These are phyloP conservation scores for Calophaca sinica DNA, from an alignment of 306 rosid species.

Conservation along the genomic window DNA sequence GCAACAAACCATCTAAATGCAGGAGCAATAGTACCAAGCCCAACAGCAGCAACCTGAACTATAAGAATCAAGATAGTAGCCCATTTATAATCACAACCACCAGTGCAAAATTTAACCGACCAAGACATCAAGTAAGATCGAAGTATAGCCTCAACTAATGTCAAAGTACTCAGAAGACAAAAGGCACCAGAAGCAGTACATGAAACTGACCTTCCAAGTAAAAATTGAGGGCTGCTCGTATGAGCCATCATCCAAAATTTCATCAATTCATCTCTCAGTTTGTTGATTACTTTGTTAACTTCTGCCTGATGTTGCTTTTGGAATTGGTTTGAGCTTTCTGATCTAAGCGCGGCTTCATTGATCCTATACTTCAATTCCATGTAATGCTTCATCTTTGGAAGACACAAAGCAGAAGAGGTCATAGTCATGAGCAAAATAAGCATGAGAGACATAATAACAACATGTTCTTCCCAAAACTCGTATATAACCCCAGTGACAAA, in stretches of 20 bases:
- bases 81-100: slow-evolving; percentile 83
- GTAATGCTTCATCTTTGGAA: slow-evolving; percentile 67
- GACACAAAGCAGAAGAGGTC: slow-evolving; percentile 61
- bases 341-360: slow-evolving; percentile 55
- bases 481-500: slow-evolving; percentile 85
- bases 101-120: slow-evolving; percentile 67
- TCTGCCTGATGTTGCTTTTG: not conserved
- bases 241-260: slow-evolving; percentile 91
- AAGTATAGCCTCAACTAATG: slow-evolving; percentile 67
- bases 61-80: slow-evolving; percentile 66
- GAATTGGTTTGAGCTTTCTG: slow-evolving; percentile 41
- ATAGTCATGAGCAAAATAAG: slow-evolving; percentile 64
- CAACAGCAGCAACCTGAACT: slow-evolving; percentile 72
- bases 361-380: slow-evolving; percentile 60
- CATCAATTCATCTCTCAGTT: slow-evolving; percentile 52
- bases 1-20: slow-evolving; percentile 79
- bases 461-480: slow-evolving; percentile 74
- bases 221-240: slow-evolving; percentile 84
- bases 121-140: slow-evolving; percentile 66
- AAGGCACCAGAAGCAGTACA: slow-evolving; percentile 89
- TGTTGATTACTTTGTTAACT: slow-evolving; percentile 30
- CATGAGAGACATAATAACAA: slow-evolving; percentile 65
- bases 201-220: slow-evolving; percentile 83
- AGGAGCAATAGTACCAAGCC: slow-evolving; percentile 79
- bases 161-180: slow-evolving; percentile 69